Evolutionary conservation across 1,139 yeast species (phyloP).

Genomic region (Diutina ranongensis): DNA sequence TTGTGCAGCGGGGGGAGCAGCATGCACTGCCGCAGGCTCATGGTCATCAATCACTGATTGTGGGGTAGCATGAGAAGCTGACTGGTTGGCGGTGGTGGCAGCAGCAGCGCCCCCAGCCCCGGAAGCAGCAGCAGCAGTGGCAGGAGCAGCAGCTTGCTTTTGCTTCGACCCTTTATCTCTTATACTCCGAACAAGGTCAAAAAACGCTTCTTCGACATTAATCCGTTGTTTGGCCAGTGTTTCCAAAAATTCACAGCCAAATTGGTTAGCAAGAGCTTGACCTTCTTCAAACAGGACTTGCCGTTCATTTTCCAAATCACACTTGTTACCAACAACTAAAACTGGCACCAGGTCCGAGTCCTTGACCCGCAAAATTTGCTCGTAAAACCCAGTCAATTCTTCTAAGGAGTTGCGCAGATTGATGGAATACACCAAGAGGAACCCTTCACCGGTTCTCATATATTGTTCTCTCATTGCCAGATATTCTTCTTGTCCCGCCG

Average conservation of each 20-base stretch:
- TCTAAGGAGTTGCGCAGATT: constrained; percentile 71
- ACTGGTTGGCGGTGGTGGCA: not conserved
- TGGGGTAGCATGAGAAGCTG: not conserved
- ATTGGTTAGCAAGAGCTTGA: constrained; percentile 58
- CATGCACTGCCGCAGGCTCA: not conserved
- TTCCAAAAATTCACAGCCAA: constrained; percentile 76
- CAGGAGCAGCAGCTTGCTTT: constrained; percentile 10
- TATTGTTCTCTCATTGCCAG: constrained; percentile 91
- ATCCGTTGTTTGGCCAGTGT: constrained; percentile 89
- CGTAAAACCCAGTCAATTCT: constrained; percentile 67
- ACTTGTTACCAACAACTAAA: constrained; percentile 66
- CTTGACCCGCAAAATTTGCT: constrained; percentile 79
- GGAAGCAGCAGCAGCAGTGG: constrained; percentile 7
- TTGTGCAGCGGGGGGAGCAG: not conserved
- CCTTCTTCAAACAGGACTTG: constrained; percentile 80
- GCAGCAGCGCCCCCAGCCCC: constrained; percentile 12
- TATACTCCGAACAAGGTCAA: constrained; percentile 57
- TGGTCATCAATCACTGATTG: not conserved
- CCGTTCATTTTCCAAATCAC: constrained; percentile 70
- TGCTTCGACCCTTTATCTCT: constrained; percentile 25
- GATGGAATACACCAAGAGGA: constrained; percentile 72
- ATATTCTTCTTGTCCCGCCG: constrained; percentile 98
- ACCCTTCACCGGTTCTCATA: constrained; percentile 92
- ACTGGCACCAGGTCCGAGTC: constrained; percentile 67
- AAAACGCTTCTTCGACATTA: constrained; percentile 90